Percentiles rank a stretch among this genome's conserved stretches.
Evolutionary conservation across 169 alveolate genomes (phyloP).

Genomic region (Perkinsus olseni): DNA sequence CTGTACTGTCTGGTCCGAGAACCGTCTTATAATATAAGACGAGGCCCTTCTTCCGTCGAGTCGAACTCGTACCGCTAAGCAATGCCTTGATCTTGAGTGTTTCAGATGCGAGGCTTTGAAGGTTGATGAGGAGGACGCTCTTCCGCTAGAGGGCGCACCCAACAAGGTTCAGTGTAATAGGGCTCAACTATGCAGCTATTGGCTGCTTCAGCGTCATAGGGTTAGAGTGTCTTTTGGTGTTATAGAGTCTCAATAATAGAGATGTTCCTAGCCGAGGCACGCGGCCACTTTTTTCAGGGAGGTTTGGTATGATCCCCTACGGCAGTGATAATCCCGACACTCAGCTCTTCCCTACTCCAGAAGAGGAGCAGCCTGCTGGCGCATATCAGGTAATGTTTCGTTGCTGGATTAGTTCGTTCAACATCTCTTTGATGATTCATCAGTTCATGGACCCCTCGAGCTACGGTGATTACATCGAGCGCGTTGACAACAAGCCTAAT

Average conservation of each 20-base stretch:
- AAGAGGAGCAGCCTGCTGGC: neutral
- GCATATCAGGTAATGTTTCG: neutral
- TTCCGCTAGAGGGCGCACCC: neutral
- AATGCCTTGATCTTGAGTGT: neutral
- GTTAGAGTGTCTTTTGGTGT: too few species aligned
- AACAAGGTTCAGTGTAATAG: neutral
- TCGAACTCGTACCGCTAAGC: too few species aligned
- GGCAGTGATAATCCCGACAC: neutral
- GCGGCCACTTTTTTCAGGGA: neutral
- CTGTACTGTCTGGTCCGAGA: neutral
- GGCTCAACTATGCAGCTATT: neutral
- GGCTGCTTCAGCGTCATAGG: neutral
- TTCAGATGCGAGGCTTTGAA: neutral
- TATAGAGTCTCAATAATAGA: too few species aligned
- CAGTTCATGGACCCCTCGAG: neutral
- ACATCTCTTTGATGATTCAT: neutral
- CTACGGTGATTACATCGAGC: neutral
- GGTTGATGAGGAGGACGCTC: neutral
- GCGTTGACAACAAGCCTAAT: neutral
- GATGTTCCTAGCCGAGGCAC: too few species aligned
- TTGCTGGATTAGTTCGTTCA: neutral
- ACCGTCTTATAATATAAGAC: too few species aligned
- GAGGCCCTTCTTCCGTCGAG: too few species aligned
- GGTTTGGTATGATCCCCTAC: neutral
- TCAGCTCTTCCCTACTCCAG: neutral